Base-by-base conservation (phyloP, 2,329 filamentous ascomycete species). In the Dactylellina drechsleri region DNA sequence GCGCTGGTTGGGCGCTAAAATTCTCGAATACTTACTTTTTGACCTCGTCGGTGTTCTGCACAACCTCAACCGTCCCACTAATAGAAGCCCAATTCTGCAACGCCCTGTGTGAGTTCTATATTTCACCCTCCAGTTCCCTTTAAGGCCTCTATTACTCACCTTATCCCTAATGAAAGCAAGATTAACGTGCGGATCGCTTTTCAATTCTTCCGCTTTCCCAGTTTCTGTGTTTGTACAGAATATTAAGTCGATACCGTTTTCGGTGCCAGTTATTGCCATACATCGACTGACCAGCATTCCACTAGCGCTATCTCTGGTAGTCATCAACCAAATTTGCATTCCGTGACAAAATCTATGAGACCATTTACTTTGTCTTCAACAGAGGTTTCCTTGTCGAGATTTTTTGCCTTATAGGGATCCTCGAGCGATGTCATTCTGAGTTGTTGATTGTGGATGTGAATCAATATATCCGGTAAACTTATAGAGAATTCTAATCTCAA, bases 201-300 rank as follows among this genome's bases (percentile, higher is more conserved):
- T 85, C 49, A 96, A 86, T 80, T 96, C 92, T 82, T 92, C 87
- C 4, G 92, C 93, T 86, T 97, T 96, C 83, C 92, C 89, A 8
- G 91, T 93, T 81, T 94, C 91, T 77, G 92, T 93, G 85, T 96
- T 96, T 80, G 92, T 93, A 85, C 95, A 90, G 86, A 96, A 96
- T 82, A 96, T 87, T 67, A 95, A 87, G 81, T 96, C 92, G 68
- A 93, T 86, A 79, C 91, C 90, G 76, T 86, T 85, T 83, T 96
- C 92, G 76, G 1, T 54, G 52, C 65, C 5, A 15, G 92, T 91
- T 13, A 96, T 82, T 4, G 91, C 91, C 93, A 97, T 96, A 82
- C 90, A 92, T 77, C 93, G 86, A n/a, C 90, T 93, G 3, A 90
- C 89, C 13, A 97, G 84, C 58, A 89, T 85, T 12, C 89, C 90